phyloP scores from a whole-genome alignment of 2,329 filamentous ascomycete species.

The Penicillium concentricum region DNA sequence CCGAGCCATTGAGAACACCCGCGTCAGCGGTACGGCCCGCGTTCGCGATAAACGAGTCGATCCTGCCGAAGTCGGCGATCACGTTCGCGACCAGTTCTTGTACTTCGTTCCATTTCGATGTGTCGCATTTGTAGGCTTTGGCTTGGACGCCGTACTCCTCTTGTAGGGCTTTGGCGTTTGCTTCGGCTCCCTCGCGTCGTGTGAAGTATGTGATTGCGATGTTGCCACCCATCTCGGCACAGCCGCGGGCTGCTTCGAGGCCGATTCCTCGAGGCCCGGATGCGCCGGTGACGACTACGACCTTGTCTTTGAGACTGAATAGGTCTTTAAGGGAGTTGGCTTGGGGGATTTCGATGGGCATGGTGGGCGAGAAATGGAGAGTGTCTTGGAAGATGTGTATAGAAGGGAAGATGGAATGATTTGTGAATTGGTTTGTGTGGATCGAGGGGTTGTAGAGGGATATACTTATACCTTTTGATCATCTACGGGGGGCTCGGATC shows the following conservation, averaged over 20 bases:
- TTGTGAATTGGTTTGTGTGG: not conserved
- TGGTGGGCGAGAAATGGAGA: constrained; percentile 15
- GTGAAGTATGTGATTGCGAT: constrained; percentile 67
- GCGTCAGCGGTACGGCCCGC: constrained; percentile 68
- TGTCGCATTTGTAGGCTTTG: constrained; percentile 66
- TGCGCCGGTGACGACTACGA: constrained; percentile 50
- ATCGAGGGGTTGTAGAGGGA: not conserved
- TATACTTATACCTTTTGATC: not conserved
- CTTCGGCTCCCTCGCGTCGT: constrained; percentile 60
- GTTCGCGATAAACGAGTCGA: constrained; percentile 68
- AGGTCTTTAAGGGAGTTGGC: constrained; percentile 39
- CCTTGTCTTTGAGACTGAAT: constrained; percentile 50
- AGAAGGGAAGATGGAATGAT: not conserved
- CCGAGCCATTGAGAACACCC: constrained; percentile 67
- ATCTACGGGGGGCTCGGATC: not conserved
- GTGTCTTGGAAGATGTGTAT: not conserved
- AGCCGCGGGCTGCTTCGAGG: constrained; percentile 64
- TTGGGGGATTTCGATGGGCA: constrained; percentile 41
- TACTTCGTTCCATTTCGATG: constrained; percentile 57
- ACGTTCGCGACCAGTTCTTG: constrained; percentile 59
- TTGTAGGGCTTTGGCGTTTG: constrained; percentile 62
- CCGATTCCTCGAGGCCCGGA: constrained; percentile 66
- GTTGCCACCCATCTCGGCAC: constrained; percentile 64
- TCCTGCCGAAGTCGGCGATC: constrained; percentile 67
- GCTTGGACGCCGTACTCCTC: constrained; percentile 63